Evolutionary conservation across 495 filamentous ascomycete genomes (phyloP).

Genomic region (Penicillium turbatum): DNA sequence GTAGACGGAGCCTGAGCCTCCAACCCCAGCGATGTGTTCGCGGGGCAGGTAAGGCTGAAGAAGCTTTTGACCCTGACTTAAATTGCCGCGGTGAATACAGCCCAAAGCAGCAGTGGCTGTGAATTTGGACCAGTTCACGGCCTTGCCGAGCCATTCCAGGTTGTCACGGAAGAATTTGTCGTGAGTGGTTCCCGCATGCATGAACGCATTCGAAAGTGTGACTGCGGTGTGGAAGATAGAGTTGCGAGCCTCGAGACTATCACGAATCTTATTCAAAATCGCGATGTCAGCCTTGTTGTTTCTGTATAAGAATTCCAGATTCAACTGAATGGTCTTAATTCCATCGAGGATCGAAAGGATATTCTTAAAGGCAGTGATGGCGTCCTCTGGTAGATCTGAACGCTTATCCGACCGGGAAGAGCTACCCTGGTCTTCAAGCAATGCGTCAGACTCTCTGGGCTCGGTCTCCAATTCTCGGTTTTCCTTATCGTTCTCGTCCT

Average conservation of each 20-base stretch:
- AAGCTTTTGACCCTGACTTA: constrained; percentile 87
- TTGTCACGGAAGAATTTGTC: constrained; percentile 98
- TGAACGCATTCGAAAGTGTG: constrained; percentile 96
- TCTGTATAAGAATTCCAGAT: constrained; percentile 92
- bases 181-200: constrained; percentile 98
- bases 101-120: constrained; percentile 95
- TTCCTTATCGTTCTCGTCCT: constrained; percentile 36
- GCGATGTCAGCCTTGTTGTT: constrained; percentile 84
- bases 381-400: constrained; percentile 37
- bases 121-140: constrained; percentile 99
- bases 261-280: constrained; percentile 92
- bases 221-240: constrained; percentile 98
- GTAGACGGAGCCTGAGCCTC: constrained; percentile 75
- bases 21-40: constrained; percentile 54
- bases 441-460: constrained; percentile 50
- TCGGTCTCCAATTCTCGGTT: constrained; percentile 45
- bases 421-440: constrained; percentile 44
- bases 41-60: constrained; percentile 91
- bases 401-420: constrained; percentile 41
- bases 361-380: constrained; percentile 63
- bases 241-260: constrained; percentile 91
- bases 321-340: constrained; percentile 86
- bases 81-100: constrained; percentile 92
- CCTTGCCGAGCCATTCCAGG: constrained; percentile 96
- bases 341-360: constrained; percentile 86